A percentile compares a stretch with the other conserved stretches of the same genome.
phyloP scores from a whole-genome alignment of 805 yeast species.

The Candida bentonensis region DNA sequence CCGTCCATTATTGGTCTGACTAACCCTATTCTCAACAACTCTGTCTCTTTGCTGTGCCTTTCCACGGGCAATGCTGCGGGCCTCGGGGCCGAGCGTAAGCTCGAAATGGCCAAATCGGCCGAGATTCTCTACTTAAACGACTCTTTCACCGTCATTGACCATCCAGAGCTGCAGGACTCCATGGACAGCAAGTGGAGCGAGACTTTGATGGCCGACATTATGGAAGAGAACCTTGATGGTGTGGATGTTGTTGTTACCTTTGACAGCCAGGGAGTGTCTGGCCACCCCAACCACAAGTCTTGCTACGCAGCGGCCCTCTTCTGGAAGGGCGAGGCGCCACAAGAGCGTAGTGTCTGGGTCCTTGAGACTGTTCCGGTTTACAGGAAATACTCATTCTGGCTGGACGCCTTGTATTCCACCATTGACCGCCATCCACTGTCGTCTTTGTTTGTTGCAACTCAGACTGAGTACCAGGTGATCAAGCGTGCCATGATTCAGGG shows the following conservation, averaged over 20 bases:
- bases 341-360: constrained; percentile 25
- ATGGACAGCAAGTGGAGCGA: constrained; percentile 55
- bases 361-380: constrained; percentile 21
- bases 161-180: constrained; percentile 45
- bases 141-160: constrained; percentile 33
- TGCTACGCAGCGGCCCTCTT: neutral
- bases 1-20: constrained; percentile 53
- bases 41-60: constrained; percentile 49
- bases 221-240: constrained; percentile 20
- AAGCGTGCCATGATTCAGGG: constrained; percentile 68
- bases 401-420: constrained; percentile 21
- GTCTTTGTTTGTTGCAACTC: constrained; percentile 9
- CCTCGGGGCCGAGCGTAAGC: constrained; percentile 45
- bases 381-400: constrained; percentile 22
- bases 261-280: constrained; percentile 70
- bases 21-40: constrained; percentile 34
- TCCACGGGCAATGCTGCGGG: constrained; percentile 70
- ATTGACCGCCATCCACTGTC: constrained; percentile 6
- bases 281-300: constrained; percentile 71
- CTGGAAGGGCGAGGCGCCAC: constrained; percentile 28
- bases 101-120: constrained; percentile 47
- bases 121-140: constrained; percentile 35
- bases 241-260: constrained; percentile 49
- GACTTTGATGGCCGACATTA: constrained; percentile 25
- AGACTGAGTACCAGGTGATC: constrained; percentile 19